A percentile compares a stretch with the other conserved stretches of the same genome.
phyloP scores from a whole-genome alignment of 1,139 yeast species.

The Ogataea hybrid region DNA sequence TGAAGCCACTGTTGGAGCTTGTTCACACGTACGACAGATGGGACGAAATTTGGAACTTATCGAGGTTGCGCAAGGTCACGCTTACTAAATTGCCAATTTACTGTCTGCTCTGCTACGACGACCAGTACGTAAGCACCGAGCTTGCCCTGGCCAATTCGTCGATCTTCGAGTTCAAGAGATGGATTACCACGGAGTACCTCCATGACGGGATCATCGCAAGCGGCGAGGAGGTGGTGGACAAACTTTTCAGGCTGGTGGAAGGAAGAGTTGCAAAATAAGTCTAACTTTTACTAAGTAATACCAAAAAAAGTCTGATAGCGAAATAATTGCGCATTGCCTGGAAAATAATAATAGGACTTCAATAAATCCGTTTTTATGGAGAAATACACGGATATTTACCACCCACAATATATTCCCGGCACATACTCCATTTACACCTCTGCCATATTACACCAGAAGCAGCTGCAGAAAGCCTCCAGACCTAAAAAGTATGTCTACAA shows the following conservation, averaged over 20 bases:
- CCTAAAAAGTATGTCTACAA: conserved; percentile 20
- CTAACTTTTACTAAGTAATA: no score
- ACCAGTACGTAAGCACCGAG: conserved; percentile 54
- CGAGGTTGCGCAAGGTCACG: conserved; percentile 28
- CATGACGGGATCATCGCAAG: conserved; percentile 51
- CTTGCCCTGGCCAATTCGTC: conserved; percentile 35
- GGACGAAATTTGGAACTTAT: conserved; percentile 42
- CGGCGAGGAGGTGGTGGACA: conserved; percentile 38
- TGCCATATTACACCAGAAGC: conserved; percentile 23
- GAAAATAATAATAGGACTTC: background rate
- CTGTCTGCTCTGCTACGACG: conserved; percentile 49
- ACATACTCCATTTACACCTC: conserved; percentile 41
- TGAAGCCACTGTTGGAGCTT: conserved; percentile 41
- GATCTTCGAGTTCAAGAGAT: conserved; percentile 38
- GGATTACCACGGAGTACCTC: conserved; percentile 49
- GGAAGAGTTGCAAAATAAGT: background rate
- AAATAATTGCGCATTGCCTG: background rate
- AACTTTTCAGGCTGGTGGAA: conserved; percentile 2
- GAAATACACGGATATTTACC: conserved; percentile 42
- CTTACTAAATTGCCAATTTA: conserved; percentile 43
- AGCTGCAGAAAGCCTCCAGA: background rate
- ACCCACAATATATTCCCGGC: conserved; percentile 60
- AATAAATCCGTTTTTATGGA: conserved; percentile 33
- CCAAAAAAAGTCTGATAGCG: background rate
- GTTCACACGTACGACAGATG: conserved; percentile 43